Conservation (phyloP, 1,284 basidiomycete species). For the Veloboletus limbatus region DNA sequence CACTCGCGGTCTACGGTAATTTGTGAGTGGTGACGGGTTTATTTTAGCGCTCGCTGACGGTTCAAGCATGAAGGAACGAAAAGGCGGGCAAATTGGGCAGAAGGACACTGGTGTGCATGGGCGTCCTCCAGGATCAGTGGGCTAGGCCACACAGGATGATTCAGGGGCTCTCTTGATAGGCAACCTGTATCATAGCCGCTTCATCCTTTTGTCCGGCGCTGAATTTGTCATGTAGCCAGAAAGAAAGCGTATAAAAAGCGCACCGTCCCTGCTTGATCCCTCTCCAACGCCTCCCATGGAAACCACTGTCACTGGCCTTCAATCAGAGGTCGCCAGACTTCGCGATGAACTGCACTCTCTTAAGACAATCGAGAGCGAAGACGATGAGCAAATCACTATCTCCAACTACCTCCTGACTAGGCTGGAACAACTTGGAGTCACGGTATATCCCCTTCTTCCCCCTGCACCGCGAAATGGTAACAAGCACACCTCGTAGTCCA, state of each 20-base stretch:
- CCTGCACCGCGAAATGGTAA: neutral
- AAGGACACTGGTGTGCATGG: slow-evolving; percentile 24
- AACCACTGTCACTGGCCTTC: slow-evolving; percentile 31
- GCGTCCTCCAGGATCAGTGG: slow-evolving; percentile 20
- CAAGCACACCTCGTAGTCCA: slow-evolving; percentile 39
- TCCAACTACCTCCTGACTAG: slow-evolving; percentile 72
- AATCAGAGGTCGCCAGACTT: slow-evolving; percentile 54
- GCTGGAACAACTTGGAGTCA: slow-evolving; percentile 65
- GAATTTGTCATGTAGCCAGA: too few species aligned
- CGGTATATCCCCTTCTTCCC: slow-evolving; percentile 38
- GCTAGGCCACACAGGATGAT: neutral
- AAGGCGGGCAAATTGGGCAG: slow-evolving; percentile 15
- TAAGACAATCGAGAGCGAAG: slow-evolving; percentile 31
- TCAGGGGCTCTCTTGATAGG: too few species aligned
- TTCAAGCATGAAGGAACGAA: slow-evolving; percentile 21
- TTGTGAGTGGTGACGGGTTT: slow-evolving; percentile 17
- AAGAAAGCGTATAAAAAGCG: slow-evolving; percentile 6
- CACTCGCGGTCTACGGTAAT: slow-evolving; percentile 26
- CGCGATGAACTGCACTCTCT: slow-evolving; percentile 50
- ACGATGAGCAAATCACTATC: slow-evolving; percentile 53
- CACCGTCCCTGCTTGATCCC: neutral
- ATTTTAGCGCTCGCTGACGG: neutral
- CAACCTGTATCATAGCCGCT: too few species aligned
- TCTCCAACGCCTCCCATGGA: slow-evolving; percentile 19
- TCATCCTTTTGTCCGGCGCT: too few species aligned